Evolutionary conservation across 2,329 filamentous ascomycete genomes (phyloP).

Genomic region (Cadophora gregata): DNA sequence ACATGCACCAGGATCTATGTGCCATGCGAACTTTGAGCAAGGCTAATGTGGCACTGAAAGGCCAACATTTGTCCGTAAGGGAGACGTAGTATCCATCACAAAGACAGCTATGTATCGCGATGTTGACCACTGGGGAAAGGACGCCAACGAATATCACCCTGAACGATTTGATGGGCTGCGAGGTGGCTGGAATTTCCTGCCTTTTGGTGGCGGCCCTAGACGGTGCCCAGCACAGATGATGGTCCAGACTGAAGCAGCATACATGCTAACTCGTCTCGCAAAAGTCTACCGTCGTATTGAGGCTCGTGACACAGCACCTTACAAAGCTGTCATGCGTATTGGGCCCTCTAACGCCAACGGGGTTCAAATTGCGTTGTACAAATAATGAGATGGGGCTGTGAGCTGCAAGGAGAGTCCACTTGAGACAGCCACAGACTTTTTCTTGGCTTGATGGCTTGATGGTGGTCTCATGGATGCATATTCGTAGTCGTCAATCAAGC

Average conservation of each 20-base stretch:
- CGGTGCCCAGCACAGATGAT: background rate
- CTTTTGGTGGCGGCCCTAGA: conserved; percentile 8
- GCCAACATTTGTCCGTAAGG: background rate
- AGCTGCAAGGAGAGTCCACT: no score
- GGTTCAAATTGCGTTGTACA: background rate
- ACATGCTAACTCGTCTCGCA: background rate
- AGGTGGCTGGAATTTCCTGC: conserved; percentile 38
- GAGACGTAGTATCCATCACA: background rate
- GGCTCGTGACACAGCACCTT: background rate
- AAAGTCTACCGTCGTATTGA: background rate
- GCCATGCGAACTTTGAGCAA: no score
- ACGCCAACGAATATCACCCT: conserved; percentile 72
- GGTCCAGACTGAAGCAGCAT: background rate
- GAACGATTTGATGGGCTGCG: conserved; percentile 72
- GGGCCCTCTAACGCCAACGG: background rate
- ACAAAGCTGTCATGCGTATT: background rate
- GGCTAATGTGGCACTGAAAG: no score
- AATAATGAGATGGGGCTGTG: no score
- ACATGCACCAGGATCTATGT: no score
- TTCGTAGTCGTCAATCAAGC: no score
- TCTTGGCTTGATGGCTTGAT: no score
- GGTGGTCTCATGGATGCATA: no score
- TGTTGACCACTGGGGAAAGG: conserved; percentile 69
- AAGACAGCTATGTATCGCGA: background rate
- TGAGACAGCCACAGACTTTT: no score